Evolutionary conservation across 2,329 filamentous ascomycete genomes (phyloP).

Genomic region (Colletotrichum echinochloae): DNA sequence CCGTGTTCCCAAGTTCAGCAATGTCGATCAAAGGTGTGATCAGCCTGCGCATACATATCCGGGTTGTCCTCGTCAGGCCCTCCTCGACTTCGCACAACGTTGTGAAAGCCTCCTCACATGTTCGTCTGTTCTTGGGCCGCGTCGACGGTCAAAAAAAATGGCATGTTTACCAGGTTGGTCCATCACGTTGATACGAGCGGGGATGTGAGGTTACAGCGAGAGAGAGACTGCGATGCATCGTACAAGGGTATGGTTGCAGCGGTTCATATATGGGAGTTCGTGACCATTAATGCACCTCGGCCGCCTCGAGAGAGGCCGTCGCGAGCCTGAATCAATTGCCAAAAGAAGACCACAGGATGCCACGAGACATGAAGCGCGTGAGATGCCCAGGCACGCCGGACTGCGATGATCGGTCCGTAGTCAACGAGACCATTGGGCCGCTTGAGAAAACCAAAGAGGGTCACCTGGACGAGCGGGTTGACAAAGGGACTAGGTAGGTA

Average conservation of each 20-base stretch:
- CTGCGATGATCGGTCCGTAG: background rate
- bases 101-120: slow-evolving; percentile 8
- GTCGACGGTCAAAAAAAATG: slow-evolving; percentile 12
- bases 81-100: background rate
- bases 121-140: slow-evolving; percentile 17
- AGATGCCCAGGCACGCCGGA: background rate
- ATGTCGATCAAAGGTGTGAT: background rate
- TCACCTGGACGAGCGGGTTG: slow-evolving; percentile 16
- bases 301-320: background rate
- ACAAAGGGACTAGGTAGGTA: background rate
- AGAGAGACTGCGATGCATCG: background rate
- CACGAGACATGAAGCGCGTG: slow-evolving; percentile 25
- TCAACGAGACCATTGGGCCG: slow-evolving; percentile 19
- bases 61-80: background rate
- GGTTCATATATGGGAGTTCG: slow-evolving; percentile 16
- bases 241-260: slow-evolving; percentile 6
- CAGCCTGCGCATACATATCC: no score
- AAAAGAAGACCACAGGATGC: background rate
- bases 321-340: background rate
- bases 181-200: background rate
- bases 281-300: slow-evolving; percentile 22
- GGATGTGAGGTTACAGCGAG: slow-evolving; percentile 18
- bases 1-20: background rate
- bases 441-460: background rate
- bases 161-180: background rate